A percentile compares a stretch with the other conserved stretches of the same genome.
phyloP scores from a whole-genome alignment of 441 rosid genomes.

The Croton laevigatus region DNA sequence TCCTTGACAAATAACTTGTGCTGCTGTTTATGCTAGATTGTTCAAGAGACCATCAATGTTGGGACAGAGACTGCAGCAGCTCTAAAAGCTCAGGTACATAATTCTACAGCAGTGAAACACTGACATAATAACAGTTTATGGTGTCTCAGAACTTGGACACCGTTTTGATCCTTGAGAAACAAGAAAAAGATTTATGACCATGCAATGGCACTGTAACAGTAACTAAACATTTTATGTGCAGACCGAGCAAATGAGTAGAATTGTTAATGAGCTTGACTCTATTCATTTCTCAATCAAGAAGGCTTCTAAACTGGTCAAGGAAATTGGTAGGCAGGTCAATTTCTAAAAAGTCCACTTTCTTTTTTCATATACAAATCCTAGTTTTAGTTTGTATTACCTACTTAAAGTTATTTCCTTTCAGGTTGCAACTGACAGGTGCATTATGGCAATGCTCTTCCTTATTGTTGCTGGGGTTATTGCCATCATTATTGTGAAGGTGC shows the following conservation, averaged over 20 bases:
- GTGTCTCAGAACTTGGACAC: slow-evolving; percentile 9
- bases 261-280: slow-evolving; percentile 92
- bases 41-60: slow-evolving; percentile 86
- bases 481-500: slow-evolving; percentile 88
- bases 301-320: slow-evolving; percentile 92
- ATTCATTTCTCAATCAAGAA: slow-evolving; percentile 94
- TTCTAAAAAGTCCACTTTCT: slow-evolving; percentile 30
- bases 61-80: slow-evolving; percentile 95
- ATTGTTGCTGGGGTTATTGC: slow-evolving; percentile 81
- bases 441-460: slow-evolving; percentile 79
- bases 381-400: slow-evolving; percentile 22
- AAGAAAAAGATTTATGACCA: not conserved
- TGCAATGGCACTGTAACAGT: slow-evolving; percentile 13
- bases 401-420: slow-evolving; percentile 25
- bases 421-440: slow-evolving; percentile 97
- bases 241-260: slow-evolving; percentile 99
- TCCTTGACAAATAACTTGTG: slow-evolving; percentile 2
- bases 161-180: slow-evolving; percentile 7
- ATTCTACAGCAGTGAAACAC: slow-evolving; percentile 13
- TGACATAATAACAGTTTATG: slow-evolving; percentile 5
- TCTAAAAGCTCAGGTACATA: slow-evolving; percentile 88
- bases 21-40: slow-evolving; percentile 46
- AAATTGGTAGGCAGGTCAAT: slow-evolving; percentile 97
- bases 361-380: slow-evolving; percentile 15
- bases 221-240: slow-evolving; percentile 34